These are phyloP conservation scores for Polygonum aviculare DNA, from an alignment of 148 eudicot species.

Conservation along the genomic window DNA sequence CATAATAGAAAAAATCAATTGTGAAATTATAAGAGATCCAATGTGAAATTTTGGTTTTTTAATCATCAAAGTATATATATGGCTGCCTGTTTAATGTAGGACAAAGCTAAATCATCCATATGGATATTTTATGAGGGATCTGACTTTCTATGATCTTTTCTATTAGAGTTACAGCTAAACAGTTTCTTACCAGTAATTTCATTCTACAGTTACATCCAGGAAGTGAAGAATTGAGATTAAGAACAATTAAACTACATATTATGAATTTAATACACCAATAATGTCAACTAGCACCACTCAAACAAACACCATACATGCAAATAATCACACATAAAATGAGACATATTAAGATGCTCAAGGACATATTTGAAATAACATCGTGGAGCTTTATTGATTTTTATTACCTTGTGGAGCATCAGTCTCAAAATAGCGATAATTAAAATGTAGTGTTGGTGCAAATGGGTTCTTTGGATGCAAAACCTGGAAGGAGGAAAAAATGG, in stretches of 20 bases:
- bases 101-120: not conserved
- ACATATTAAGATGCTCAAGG: not conserved
- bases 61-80: too few relatives aligned
- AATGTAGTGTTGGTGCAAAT: conserved; percentile 96
- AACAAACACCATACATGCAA: not conserved
- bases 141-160: not conserved
- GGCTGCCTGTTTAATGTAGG: not conserved
- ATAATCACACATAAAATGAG: not conserved
- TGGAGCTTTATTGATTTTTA: not conserved
- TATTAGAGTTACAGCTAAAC: not conserved
- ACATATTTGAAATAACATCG: not conserved
- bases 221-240: not conserved
- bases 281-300: not conserved
- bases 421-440: conserved; percentile 97
- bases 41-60: not conserved
- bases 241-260: not conserved
- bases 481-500: conserved; percentile 22
- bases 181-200: not conserved
- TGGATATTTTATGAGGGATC: not conserved
- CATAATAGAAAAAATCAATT: not conserved
- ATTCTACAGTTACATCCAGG: not conserved
- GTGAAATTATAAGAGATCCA: not conserved
- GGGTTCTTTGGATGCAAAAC: conserved; percentile 97
- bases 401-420: conserved; percentile 95
- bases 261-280: not conserved